Base-by-base conservation (phyloP, 352 stramenopile genomes). In the Phytopythium oedochilum region DNA sequence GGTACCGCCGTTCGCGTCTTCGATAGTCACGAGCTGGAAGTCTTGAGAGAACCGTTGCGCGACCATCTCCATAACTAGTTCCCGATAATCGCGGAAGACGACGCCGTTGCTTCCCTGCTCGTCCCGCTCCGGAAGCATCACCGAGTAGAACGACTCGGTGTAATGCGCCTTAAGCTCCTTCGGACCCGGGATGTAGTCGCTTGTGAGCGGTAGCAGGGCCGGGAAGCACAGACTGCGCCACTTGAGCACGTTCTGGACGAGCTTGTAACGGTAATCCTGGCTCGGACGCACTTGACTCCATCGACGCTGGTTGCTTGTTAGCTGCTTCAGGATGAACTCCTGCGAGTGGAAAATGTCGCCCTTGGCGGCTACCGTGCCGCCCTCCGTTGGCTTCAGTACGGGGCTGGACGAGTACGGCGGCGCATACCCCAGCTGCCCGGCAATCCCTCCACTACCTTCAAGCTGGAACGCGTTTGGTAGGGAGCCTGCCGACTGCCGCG, bases 181-280 rank as follows among this genome's bases (percentile, higher is more conserved):
- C 5, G 72, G 53, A 0, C 72, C 70, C 4, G 90, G 90, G 28
- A 96, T 79, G 57, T 89, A 97, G 59, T 97, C 91, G 26, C 86
- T 97, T 12, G 89, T 94, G 14, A 97, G 73, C 22, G 92, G 92
- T 25, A 98, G 73, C 57, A 99, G 88, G 6, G 96, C 97, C 7
- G 97, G 97, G 59, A 98, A 97, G 40, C 84, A 97, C 22, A 99
- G 68, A 61, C 86, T 97, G 57, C 98, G 98, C 96, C 96, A 99
- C 63, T 98, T 99, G 14, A 97, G 86, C 15, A 96, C 86, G 54
- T 93, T 91, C 60, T 90, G 79, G 18, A 86, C 73, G 22, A 78
- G 67, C n/a, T 89, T 79, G 36, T 77, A 75, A 23, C 70, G 72
- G 18, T 69, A 70, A 38, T 80, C 71, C 64, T 89, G 76, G 28